Base-by-base conservation (phyloP, 306 rosid species). In the Cicer arietinum region DNA sequence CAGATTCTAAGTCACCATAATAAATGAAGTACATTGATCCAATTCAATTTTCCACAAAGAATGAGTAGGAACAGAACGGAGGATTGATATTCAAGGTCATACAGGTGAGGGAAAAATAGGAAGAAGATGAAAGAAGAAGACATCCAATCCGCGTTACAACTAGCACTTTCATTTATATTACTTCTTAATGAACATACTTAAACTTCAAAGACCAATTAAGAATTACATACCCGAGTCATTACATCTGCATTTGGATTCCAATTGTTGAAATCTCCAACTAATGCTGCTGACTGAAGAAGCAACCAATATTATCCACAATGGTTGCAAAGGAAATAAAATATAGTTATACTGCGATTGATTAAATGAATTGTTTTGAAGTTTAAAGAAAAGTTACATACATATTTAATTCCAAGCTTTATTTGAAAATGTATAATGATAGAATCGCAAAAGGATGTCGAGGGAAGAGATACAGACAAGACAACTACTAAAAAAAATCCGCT, bases 161-260 rank as follows among this genome's bases (percentile, higher is more conserved):
- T 77, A 30, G 54, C 69, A 20, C 69, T 13, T n/a, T 18, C 41
- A 78, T 42, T 62, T 25, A 61, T 50, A 10, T 22, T 61, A 20
- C 41, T 47, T 63, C 25, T 65, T 6, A 56, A 63, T 41, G 73
- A 71, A 50, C 46, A 39, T 51, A 30, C 22, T 79, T 71, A 69
- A 71, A 72, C 63, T 44, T 75, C 42, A 74, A 84, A 79, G 40
- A 16, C 25, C 25, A 60, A 12, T 47, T 66, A 53, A 78, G 61
- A 64, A 80, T 39, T 67, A 66, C 93, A 85, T 90, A 94, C 97
- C 97, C 12, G 84, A 30, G 85, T 81, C 98, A 94, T 86, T 22
- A 87, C 85, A 85, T 94, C 90, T 46, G 90, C 96, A 81, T 90
- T 86, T 20, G 94, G 91, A 90, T 94, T 91, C 98, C 98, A 94